phyloP scores from a whole-genome alignment of 2,329 filamentous ascomycete genomes.

The Colletotrichum godetiae region DNA sequence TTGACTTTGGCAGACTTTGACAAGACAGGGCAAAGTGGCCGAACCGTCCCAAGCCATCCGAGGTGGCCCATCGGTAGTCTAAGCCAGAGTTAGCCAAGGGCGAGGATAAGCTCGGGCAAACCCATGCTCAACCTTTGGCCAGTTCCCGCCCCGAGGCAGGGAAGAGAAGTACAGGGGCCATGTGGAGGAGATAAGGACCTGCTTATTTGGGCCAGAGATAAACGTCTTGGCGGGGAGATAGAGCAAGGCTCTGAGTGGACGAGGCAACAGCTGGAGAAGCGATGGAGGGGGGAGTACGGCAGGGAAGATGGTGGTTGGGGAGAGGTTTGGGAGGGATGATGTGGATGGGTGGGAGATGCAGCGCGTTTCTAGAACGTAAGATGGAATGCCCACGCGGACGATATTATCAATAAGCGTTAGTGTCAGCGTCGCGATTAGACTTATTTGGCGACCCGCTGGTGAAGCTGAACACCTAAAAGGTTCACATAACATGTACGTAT shows the following conservation, averaged over 20 bases:
- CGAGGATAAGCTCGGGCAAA: constrained; percentile 32
- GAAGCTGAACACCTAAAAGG: constrained; percentile 23
- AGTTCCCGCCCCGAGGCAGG: not conserved
- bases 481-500: constrained; percentile 28
- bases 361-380: constrained; percentile 28
- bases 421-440: constrained; percentile 13
- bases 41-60: constrained; percentile 7
- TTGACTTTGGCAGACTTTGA: constrained; percentile 5
- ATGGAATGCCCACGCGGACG: constrained; percentile 13
- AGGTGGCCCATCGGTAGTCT: constrained; percentile 23
- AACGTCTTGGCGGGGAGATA: constrained; percentile 34
- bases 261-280: not conserved
- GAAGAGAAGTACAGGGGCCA: not conserved
- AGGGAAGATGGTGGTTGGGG: constrained; percentile 29
- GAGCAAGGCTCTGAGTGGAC: constrained; percentile 16
- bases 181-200: constrained; percentile 36
- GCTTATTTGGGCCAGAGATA: constrained; percentile 35
- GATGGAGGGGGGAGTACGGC: not conserved
- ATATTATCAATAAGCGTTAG: constrained; percentile 28
- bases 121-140: constrained; percentile 6
- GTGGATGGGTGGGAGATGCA: constrained; percentile 4
- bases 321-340: not conserved
- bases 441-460: not conserved
- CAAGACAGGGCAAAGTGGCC: not conserved
- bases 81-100: constrained; percentile 20